Percentiles rank a stretch among this genome's conserved stretches.
These are phyloP conservation scores for Alternaria sp. DNA, from an alignment of 2,329 filamentous ascomycete genomes.

Conservation along the genomic window DNA sequence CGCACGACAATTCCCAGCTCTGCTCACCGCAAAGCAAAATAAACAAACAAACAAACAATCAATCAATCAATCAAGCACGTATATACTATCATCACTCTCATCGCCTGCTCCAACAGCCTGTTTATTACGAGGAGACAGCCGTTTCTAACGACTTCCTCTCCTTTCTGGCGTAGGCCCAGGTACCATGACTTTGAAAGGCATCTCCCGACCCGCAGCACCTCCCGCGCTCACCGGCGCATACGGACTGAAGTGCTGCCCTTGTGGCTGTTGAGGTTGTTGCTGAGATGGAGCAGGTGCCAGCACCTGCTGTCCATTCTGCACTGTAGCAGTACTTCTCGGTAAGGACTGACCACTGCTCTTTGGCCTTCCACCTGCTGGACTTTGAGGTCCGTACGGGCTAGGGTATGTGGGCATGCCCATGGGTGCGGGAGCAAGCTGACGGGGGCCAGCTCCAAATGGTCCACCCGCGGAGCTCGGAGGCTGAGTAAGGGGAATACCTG, in stretches of 20 bases:
- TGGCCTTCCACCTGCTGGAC: slow-evolving; percentile 29
- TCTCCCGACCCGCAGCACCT: slow-evolving; percentile 25
- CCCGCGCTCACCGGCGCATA: slow-evolving; percentile 33
- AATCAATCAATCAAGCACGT: slow-evolving; percentile 8
- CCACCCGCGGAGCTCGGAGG: slow-evolving; percentile 21
- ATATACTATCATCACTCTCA: slow-evolving; percentile 11
- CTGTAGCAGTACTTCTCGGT: slow-evolving; percentile 14
- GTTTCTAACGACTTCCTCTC: slow-evolving; percentile 41
- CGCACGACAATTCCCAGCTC: neutral
- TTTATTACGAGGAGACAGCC: slow-evolving; percentile 9
- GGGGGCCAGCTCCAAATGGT: slow-evolving; percentile 19
- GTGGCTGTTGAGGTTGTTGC: slow-evolving; percentile 10
- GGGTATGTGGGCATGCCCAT: slow-evolving; percentile 35
- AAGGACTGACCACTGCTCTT: slow-evolving; percentile 32
- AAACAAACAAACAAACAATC: neutral
- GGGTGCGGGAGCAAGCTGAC: slow-evolving; percentile 39
- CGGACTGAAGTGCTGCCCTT: slow-evolving; percentile 32
- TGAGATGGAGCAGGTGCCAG: slow-evolving; percentile 44
- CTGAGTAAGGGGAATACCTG: slow-evolving; percentile 16
- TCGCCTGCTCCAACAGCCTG: neutral
- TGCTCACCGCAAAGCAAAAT: neutral
- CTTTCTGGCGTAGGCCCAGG: slow-evolving; percentile 39
- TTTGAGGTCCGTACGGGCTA: slow-evolving; percentile 43
- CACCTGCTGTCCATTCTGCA: slow-evolving; percentile 32
- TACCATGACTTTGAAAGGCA: slow-evolving; percentile 45